Percentiles rank a stretch among this genome's conserved stretches.
phyloP scores from a whole-genome alignment of 2,329 filamentous ascomycete genomes.

The Xylaria sp. region DNA sequence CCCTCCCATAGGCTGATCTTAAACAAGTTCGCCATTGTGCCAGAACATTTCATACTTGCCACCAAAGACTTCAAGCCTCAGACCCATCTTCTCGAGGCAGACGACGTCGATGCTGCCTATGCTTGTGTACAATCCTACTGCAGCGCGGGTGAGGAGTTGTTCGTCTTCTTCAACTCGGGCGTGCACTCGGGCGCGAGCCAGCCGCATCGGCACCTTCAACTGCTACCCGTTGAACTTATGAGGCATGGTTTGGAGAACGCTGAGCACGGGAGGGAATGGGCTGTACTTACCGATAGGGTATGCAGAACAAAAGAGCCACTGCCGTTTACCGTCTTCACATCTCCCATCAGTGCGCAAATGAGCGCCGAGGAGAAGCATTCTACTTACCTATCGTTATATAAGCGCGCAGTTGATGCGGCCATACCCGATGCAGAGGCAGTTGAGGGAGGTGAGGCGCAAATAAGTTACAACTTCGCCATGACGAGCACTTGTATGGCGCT shows the following conservation, averaged over 20 bases:
- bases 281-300: constrained; percentile 53
- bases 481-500: constrained; percentile 59
- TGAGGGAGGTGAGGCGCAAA: constrained; percentile 50
- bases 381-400: constrained; percentile 56
- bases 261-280: constrained; percentile 49
- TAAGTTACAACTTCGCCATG: constrained; percentile 69
- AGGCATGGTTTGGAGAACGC: constrained; percentile 52
- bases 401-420: constrained; percentile 44
- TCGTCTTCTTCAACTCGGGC: constrained; percentile 74
- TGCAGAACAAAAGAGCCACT: constrained; percentile 30
- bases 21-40: constrained; percentile 77
- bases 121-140: constrained; percentile 65
- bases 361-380: constrained; percentile 45
- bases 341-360: constrained; percentile 45
- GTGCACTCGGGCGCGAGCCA: constrained; percentile 72
- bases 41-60: constrained; percentile 73
- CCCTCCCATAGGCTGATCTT: constrained; percentile 68
- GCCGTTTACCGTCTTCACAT: constrained; percentile 54
- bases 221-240: constrained; percentile 71
- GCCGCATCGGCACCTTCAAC: constrained; percentile 73
- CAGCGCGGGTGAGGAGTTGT: constrained; percentile 50
- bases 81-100: constrained; percentile 64
- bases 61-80: constrained; percentile 69
- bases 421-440: constrained; percentile 31
- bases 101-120: constrained; percentile 66